Evolutionary conservation across 495 filamentous ascomycete genomes (phyloP).

Genomic region (Aspergillus saccharolyticus): DNA sequence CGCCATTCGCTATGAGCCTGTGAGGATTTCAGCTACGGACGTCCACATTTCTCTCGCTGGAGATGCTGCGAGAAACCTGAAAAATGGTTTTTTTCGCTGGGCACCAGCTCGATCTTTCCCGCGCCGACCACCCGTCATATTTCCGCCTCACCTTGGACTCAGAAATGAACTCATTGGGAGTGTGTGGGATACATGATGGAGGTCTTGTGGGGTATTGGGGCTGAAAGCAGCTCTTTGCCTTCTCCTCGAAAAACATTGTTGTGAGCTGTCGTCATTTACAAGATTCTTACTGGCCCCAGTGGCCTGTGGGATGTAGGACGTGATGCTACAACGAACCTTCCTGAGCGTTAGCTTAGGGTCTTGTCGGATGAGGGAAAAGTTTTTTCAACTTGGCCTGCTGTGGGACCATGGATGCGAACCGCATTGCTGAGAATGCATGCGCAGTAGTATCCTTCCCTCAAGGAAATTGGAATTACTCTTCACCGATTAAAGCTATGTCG

Average conservation of each 20-base stretch:
- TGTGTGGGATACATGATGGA: constrained; percentile 35
- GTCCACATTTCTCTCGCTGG: constrained; percentile 70
- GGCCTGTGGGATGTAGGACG: constrained; percentile 20
- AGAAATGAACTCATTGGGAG: constrained; percentile 30
- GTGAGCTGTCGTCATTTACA: constrained; percentile 38
- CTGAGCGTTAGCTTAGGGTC: constrained; percentile 63
- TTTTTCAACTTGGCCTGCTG: constrained; percentile 5
- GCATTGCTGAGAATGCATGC: constrained; percentile 32
- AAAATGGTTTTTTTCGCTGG: constrained; percentile 31
- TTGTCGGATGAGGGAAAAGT: constrained; percentile 70
- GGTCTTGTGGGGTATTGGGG: constrained; percentile 70
- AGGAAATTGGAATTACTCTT: constrained; percentile 30
- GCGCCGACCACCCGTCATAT: constrained; percentile 22
- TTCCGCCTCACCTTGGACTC: constrained; percentile 14
- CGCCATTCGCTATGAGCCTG: constrained; percentile 44
- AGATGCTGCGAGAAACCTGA: constrained; percentile 38
- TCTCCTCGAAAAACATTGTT: constrained; percentile 85
- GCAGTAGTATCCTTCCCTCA: constrained; percentile 17
- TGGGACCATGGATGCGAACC: constrained; percentile 13
- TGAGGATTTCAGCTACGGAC: constrained; percentile 59
- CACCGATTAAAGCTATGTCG: constrained; percentile 73
- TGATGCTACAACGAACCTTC: constrained; percentile 49
- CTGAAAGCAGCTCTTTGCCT: constrained; percentile 55
- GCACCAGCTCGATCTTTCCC: constrained; percentile 81
- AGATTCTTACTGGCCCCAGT: constrained; percentile 7